phyloP scores from a whole-genome alignment of 164 flowering plant genomes.

The Vitis rotundifolia region DNA sequence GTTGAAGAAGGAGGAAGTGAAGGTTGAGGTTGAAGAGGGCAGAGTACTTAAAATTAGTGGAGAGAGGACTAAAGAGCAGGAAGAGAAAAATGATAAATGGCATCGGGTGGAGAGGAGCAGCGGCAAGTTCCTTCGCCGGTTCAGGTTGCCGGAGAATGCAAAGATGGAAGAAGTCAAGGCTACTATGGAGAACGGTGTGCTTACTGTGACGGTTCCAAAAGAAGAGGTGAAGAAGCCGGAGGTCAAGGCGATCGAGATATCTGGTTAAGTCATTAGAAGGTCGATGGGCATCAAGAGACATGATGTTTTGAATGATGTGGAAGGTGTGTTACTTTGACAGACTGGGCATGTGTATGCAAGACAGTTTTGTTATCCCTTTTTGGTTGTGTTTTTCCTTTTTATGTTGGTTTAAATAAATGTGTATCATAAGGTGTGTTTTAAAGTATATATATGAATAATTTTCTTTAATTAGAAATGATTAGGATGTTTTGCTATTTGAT shows the following conservation, averaged over 20 bases:
- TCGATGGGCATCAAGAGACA: no score
- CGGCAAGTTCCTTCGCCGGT: conserved; percentile 23
- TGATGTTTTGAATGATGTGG: no score
- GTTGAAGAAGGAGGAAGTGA: conserved; percentile 27
- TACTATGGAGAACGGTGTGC: conserved; percentile 24
- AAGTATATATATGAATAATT: no score
- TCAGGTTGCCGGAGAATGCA: conserved; percentile 27
- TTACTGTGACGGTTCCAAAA: conserved; percentile 23
- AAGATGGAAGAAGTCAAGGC: conserved; percentile 21
- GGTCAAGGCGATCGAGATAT: conserved; percentile 26
- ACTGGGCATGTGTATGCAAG: no score
- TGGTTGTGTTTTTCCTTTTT: no score
- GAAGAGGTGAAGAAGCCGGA: conserved; percentile 25
- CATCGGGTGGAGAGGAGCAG: conserved; percentile 23
- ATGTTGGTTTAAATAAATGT: no score
- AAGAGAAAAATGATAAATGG: conserved; percentile 24
- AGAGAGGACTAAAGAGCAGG: conserved; percentile 23
- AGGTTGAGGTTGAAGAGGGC: conserved; percentile 27
- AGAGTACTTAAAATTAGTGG: conserved; percentile 29
- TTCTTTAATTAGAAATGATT: no score
- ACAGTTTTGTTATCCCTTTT: no score
- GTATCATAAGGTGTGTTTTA: no score
- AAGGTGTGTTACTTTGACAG: no score
- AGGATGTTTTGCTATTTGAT: no score
- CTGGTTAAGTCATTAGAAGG: conserved; percentile 4